Conservation (phyloP, 2,329 filamentous ascomycete genomes). For the Colletotrichum sansevieriae region DNA sequence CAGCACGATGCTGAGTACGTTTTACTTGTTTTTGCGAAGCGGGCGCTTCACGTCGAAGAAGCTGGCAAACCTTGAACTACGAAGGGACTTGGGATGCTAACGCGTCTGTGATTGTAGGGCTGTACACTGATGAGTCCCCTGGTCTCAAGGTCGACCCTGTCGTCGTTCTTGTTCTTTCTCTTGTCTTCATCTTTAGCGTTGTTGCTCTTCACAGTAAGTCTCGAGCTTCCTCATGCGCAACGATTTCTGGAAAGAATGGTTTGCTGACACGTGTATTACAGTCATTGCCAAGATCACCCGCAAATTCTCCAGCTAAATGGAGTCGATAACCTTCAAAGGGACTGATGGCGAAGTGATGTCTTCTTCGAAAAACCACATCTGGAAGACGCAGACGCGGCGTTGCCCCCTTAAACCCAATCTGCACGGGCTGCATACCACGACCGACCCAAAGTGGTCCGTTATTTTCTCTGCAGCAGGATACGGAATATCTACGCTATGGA, state of each 20-base stretch:
- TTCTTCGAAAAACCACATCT: neutral
- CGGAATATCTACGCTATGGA: neutral
- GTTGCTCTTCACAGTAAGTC: slow-evolving; percentile 94
- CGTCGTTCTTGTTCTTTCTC: slow-evolving; percentile 93
- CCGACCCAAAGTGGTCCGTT: neutral
- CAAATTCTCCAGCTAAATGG: slow-evolving; percentile 77
- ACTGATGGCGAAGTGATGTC: slow-evolving; percentile 4
- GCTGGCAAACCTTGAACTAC: too few relatives aligned
- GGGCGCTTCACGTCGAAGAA: neutral
- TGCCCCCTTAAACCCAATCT: neutral
- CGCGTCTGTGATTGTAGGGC: slow-evolving; percentile 63
- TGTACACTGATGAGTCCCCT: slow-evolving; percentile 98
- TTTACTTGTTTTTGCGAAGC: neutral
- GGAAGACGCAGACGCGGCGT: neutral
- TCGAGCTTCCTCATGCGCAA: neutral
- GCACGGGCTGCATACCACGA: neutral
- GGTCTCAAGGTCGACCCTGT: slow-evolving; percentile 98
- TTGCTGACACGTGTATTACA: slow-evolving; percentile 53
- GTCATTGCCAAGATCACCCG: slow-evolving; percentile 96
- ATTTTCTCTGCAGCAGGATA: slow-evolving; percentile 14
- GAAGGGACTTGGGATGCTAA: slow-evolving; percentile 45
- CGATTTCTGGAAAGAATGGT: neutral
- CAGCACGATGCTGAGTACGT: slow-evolving; percentile 97
- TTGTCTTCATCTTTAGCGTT: slow-evolving; percentile 99
- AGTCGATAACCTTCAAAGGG: too few relatives aligned